phyloP scores from a whole-genome alignment of 805 yeast genomes.

The Priceomyces melissophilus region DNA sequence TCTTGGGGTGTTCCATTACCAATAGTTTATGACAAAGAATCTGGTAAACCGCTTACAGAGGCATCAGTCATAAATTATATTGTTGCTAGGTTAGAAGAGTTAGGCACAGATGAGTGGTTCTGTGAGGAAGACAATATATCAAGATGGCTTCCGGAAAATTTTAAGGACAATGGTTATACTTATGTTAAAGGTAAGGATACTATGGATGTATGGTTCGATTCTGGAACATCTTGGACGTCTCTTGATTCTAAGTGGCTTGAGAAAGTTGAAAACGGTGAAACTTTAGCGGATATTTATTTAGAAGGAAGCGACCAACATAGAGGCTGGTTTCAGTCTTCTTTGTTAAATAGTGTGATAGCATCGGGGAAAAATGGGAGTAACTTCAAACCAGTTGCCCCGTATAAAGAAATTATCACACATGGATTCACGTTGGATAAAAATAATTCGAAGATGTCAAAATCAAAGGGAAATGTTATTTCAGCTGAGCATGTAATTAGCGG shows the following conservation, averaged over 20 bases:
- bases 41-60: conserved; percentile 64
- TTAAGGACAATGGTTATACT: conserved; percentile 36
- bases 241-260: conserved; percentile 39
- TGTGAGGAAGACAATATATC: conserved; percentile 44
- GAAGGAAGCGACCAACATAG: conserved; percentile 99
- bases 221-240: conserved; percentile 88
- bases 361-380: conserved; percentile 40
- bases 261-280: conserved; percentile 25
- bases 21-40: conserved; percentile 56
- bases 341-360: conserved; percentile 67
- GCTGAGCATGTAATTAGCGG: conserved; percentile 72
- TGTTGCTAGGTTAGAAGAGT: conserved; percentile 50
- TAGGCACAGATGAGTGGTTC: conserved; percentile 85
- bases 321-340: conserved; percentile 97
- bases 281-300: conserved; percentile 70
- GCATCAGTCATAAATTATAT: conserved; percentile 53
- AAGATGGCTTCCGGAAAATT: conserved; percentile 70
- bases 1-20: conserved; percentile 99
- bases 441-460: conserved; percentile 91
- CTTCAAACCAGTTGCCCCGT: conserved; percentile 52
- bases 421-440: conserved; percentile 88
- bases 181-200: conserved; percentile 79
- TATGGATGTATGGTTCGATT: conserved; percentile 99
- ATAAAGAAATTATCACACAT: conserved; percentile 75
- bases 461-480: conserved; percentile 74